Conservation (phyloP, 2,329 filamentous ascomycete genomes). For the Trichoderma breve region DNA sequence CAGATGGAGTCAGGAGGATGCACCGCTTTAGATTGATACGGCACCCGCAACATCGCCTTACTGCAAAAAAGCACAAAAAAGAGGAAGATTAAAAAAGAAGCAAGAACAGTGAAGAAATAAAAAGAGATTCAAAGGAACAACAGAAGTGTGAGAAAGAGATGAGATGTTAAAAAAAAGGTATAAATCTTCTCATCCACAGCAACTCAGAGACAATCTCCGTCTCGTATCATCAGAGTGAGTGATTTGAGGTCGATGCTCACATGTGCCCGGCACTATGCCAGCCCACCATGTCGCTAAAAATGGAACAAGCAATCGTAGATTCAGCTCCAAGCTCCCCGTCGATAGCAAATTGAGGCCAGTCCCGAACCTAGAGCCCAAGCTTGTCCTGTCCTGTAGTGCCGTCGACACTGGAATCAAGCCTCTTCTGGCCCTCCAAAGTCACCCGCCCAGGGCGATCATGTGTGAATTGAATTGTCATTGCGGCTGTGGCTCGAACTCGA, state of each 20-base stretch:
- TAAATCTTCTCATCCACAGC: too few species aligned
- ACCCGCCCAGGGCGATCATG: neutral
- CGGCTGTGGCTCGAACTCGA: neutral
- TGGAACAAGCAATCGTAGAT: neutral
- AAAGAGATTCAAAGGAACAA: neutral
- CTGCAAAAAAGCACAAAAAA: neutral
- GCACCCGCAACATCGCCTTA: neutral
- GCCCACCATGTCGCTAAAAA: neutral
- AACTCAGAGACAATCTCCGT: neutral
- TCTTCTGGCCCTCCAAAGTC: neutral
- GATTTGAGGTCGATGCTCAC: neutral
- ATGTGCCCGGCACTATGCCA: neutral
- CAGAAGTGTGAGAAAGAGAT: neutral
- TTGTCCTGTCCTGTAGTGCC: neutral
- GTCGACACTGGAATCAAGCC: neutral
- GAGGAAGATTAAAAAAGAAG: neutral
- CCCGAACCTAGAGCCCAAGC: neutral
- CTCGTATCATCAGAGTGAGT: neutral
- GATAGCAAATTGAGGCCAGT: neutral
- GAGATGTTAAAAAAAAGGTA: neutral
- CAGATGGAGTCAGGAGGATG: slow-evolving; percentile 12
- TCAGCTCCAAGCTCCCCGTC: neutral
- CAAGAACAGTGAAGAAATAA: neutral
- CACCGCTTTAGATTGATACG: neutral
- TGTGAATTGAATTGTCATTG: neutral